Evolutionary conservation across 352 stramenopile genomes (phyloP).

Genomic region (Elongisporangium senticosum): DNA sequence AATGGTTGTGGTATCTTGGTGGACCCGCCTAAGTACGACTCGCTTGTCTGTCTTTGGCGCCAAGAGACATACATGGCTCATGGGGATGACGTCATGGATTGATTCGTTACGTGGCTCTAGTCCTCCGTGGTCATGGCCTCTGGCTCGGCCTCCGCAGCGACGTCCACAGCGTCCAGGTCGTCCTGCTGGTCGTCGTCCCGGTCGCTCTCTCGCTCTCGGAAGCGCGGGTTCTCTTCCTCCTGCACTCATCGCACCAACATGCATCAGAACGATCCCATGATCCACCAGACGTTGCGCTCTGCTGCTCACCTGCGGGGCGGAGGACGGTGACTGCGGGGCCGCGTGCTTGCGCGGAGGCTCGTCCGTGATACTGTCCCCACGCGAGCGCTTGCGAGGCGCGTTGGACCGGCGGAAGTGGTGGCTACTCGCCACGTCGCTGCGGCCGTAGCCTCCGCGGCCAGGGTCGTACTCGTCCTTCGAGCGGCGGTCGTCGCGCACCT

Average conservation of each 20-base stretch:
- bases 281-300: not conserved
- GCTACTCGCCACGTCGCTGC: slow-evolving; percentile 45
- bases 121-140: not conserved
- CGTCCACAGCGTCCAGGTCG: slow-evolving; percentile 3
- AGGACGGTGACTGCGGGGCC: slow-evolving; percentile 19
- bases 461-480: slow-evolving; percentile 85
- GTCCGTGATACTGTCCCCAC: slow-evolving; percentile 36
- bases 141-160: not conserved
- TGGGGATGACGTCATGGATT: not conserved
- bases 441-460: slow-evolving; percentile 70
- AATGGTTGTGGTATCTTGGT: not conserved
- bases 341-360: slow-evolving; percentile 36
- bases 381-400: slow-evolving; percentile 40
- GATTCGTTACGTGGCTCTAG: not conserved
- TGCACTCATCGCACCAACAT: not conserved
- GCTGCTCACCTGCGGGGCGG: slow-evolving; percentile 8
- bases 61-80: not conserved
- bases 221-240: slow-evolving; percentile 56
- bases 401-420: slow-evolving; percentile 67
- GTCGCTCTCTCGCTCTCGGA: slow-evolving; percentile 47
- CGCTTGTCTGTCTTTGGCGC: not conserved
- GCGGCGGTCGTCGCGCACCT: slow-evolving; percentile 80
- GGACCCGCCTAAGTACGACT: not conserved
- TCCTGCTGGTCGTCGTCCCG: slow-evolving; percentile 19
- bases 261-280: not conserved